A percentile compares a stretch with the other conserved stretches of the same genome.
These are phyloP conservation scores for Agaricus subrufescens DNA, from an alignment of 768 basidiomycete species.

Conservation along the genomic window DNA sequence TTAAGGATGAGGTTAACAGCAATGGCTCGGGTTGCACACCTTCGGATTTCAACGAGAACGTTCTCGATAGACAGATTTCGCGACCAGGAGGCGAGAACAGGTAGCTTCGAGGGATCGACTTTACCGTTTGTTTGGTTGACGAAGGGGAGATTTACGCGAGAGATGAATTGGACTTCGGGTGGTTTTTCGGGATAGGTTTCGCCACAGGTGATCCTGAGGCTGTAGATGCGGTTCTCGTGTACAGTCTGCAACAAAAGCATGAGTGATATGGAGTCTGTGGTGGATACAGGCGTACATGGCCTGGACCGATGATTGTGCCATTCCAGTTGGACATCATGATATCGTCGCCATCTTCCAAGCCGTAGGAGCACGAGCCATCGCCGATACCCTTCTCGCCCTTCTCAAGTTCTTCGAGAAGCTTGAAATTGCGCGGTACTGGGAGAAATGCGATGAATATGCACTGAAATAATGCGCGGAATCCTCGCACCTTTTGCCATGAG, in stretches of 20 bases:
- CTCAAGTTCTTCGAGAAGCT: slow-evolving; percentile 95
- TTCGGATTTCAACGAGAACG: slow-evolving; percentile 88
- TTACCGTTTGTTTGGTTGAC: slow-evolving; percentile 71
- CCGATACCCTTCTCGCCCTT: slow-evolving; percentile 99
- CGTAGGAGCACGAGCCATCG: slow-evolving; percentile 96
- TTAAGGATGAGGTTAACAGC: not conserved
- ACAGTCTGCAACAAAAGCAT: slow-evolving; percentile 58
- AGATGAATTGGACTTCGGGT: slow-evolving; percentile 81
- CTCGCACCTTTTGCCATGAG: slow-evolving; percentile 50
- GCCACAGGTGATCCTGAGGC: slow-evolving; percentile 85
- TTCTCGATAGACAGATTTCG: slow-evolving; percentile 79
- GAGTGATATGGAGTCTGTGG: not conserved
- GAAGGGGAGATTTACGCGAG: slow-evolving; percentile 90
- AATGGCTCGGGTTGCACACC: slow-evolving; percentile 42
- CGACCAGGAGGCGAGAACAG: slow-evolving; percentile 72
- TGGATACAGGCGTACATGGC: slow-evolving; percentile 60
- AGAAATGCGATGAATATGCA: not conserved
- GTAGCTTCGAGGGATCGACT: slow-evolving; percentile 71
- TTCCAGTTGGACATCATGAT: slow-evolving; percentile 99
- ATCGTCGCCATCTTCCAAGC: slow-evolving; percentile 92
- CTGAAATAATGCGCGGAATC: not conserved
- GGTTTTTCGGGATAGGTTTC: slow-evolving; percentile 70
- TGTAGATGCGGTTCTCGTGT: slow-evolving; percentile 99
- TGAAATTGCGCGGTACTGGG: slow-evolving; percentile 93
- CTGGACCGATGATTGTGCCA: slow-evolving; percentile 97